These are phyloP conservation scores for Pilasporangium apinafurcum DNA, from an alignment of 352 stramenopile species.

Conservation along the genomic window DNA sequence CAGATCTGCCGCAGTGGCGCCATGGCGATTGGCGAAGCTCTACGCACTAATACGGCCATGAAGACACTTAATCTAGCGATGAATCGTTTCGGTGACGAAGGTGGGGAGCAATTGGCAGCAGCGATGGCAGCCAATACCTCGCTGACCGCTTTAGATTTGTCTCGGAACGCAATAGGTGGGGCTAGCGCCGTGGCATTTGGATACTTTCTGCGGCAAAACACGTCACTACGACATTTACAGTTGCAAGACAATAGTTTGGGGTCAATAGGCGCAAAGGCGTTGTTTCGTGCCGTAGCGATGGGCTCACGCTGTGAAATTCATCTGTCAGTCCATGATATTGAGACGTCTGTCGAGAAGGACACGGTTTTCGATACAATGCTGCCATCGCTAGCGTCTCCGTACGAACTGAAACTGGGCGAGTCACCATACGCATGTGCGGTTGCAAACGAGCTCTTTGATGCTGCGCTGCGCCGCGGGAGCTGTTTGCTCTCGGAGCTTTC, in stretches of 20 bases:
- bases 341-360: slow-evolving; percentile 17
- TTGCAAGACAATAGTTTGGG: slow-evolving; percentile 60
- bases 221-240: slow-evolving; percentile 23
- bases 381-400: slow-evolving; percentile 50
- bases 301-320: slow-evolving; percentile 50
- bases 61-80: slow-evolving; percentile 47
- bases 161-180: slow-evolving; percentile 51
- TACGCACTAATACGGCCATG: slow-evolving; percentile 45
- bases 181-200: slow-evolving; percentile 47
- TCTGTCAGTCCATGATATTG: slow-evolving; percentile 44
- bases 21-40: slow-evolving; percentile 39
- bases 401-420: slow-evolving; percentile 34
- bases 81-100: slow-evolving; percentile 63
- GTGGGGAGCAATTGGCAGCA: slow-evolving; percentile 47
- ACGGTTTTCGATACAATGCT: slow-evolving; percentile 50
- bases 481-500: slow-evolving; percentile 41
- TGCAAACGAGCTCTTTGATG: slow-evolving; percentile 45
- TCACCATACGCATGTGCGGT: slow-evolving; percentile 65
- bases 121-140: slow-evolving; percentile 42
- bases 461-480: slow-evolving; percentile 22
- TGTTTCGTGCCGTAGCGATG: slow-evolving; percentile 38
- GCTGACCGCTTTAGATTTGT: slow-evolving; percentile 43
- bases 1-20: slow-evolving; percentile 46
- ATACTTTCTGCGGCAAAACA: slow-evolving; percentile 47
- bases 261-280: slow-evolving; percentile 40